Conservation (phyloP, 495 filamentous ascomycete genomes). For the Letharia lupina region DNA sequence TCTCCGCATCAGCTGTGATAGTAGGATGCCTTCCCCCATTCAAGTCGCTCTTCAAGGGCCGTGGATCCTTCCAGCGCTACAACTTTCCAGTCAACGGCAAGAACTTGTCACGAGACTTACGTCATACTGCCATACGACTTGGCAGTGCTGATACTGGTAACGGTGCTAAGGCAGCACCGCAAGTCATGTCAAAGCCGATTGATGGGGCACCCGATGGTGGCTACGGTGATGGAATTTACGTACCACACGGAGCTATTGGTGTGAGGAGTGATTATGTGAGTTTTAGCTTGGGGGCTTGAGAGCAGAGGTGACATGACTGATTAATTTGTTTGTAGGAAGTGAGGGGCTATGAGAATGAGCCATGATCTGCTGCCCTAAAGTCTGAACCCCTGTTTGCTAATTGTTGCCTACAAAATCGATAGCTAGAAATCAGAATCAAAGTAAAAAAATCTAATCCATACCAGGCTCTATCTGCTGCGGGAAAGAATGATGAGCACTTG, state of each 20-base stretch:
- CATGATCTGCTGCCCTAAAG: not conserved
- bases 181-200: not conserved
- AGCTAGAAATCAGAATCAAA: not conserved
- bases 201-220: not conserved
- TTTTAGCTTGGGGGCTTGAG: not conserved
- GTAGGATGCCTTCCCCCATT: slow-evolving; percentile 43
- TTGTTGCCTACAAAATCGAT: not conserved
- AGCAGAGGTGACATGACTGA: not conserved
- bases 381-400: not conserved
- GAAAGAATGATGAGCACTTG: too few species aligned
- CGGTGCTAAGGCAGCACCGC: not conserved
- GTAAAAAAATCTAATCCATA: too few species aligned
- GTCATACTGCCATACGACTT: too few species aligned
- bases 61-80: not conserved
- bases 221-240: not conserved
- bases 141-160: not conserved
- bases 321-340: not conserved
- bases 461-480: too few species aligned
- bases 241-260: not conserved
- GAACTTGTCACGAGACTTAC: not conserved
- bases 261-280: slow-evolving; percentile 4
- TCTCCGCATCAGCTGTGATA: slow-evolving; percentile 33
- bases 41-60: slow-evolving; percentile 28
- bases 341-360: not conserved
- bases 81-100: not conserved